Conservation (phyloP, 768 basidiomycete species). For the Gymnopilus dilepis region DNA sequence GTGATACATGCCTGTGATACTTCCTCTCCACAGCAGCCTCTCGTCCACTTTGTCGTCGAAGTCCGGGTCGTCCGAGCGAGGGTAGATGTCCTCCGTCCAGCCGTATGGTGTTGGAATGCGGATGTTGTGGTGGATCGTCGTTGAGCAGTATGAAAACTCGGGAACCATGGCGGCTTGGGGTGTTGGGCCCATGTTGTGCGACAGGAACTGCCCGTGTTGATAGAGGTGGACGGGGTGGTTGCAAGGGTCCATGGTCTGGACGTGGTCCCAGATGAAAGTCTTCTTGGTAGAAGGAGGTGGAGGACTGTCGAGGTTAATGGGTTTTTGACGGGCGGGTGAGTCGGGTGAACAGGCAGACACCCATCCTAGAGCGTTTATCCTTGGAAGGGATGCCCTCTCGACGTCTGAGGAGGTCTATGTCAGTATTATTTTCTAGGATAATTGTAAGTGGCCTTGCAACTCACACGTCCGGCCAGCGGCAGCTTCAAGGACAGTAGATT, state of each 20-base stretch:
- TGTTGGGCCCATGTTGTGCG: slow-evolving; percentile 48
- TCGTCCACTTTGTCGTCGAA: slow-evolving; percentile 72
- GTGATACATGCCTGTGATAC: slow-evolving; percentile 68
- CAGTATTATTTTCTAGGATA: background rate
- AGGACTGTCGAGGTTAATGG: slow-evolving; percentile 40
- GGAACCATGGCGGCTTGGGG: slow-evolving; percentile 51
- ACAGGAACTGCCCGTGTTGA: slow-evolving; percentile 59
- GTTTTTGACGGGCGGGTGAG: slow-evolving; percentile 41
- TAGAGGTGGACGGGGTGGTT: slow-evolving; percentile 47
- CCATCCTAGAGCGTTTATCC: slow-evolving; percentile 40
- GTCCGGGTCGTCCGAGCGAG: slow-evolving; percentile 55
- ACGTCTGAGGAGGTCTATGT: slow-evolving; percentile 26
- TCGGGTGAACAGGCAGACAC: slow-evolving; percentile 43
- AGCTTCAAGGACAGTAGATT: slow-evolving; percentile 33
- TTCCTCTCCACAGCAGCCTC: slow-evolving; percentile 73
- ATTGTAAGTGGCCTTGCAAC: slow-evolving; percentile 10
- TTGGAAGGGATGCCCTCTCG: slow-evolving; percentile 38
- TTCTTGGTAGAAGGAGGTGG: slow-evolving; percentile 39
- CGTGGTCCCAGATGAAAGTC: slow-evolving; percentile 57
- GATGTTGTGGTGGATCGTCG: slow-evolving; percentile 60
- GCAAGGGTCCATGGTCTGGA: slow-evolving; percentile 55
- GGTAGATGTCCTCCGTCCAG: slow-evolving; percentile 49
- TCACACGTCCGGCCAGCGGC: slow-evolving; percentile 32
- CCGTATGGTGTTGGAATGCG: slow-evolving; percentile 52
- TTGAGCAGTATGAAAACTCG: slow-evolving; percentile 57